Evolutionary conservation across 768 basidiomycete species (phyloP).

Genomic region (Rhizopogon salebrosus): DNA sequence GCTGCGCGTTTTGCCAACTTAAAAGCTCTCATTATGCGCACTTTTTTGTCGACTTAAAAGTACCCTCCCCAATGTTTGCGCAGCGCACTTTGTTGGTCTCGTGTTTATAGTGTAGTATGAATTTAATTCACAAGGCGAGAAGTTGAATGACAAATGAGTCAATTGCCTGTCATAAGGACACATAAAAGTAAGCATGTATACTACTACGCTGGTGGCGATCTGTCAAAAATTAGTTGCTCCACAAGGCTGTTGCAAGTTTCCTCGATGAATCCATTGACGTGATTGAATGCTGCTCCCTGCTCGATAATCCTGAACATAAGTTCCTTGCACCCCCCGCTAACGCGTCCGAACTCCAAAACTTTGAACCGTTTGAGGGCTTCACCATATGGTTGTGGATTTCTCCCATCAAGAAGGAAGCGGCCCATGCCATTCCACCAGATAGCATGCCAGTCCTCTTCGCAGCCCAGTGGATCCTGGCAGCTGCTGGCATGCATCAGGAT

Average conservation of each 20-base stretch:
- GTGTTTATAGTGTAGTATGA: too few relatives aligned
- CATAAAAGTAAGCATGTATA: too few relatives aligned
- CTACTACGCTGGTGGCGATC: neutral
- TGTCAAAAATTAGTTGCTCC: neutral
- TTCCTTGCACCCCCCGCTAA: constrained; percentile 7
- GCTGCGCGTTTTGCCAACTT: too few relatives aligned
- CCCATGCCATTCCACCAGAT: too few relatives aligned
- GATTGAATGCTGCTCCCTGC: neutral
- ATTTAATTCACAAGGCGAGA: too few relatives aligned
- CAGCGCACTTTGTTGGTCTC: too few relatives aligned
- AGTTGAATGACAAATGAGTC: neutral
- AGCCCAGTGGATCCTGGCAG: constrained; percentile 3
- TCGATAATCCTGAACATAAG: constrained; percentile 2
- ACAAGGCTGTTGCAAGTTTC: neutral
- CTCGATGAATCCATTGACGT: neutral
- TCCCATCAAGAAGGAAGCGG: too few relatives aligned
- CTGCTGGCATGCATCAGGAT: neutral
- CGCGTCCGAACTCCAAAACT: constrained; percentile 10
- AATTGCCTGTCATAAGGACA: too few relatives aligned
- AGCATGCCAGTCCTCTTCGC: constrained; percentile 16
- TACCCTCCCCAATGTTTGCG: too few relatives aligned
- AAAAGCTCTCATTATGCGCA: too few relatives aligned
- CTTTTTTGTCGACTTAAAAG: too few relatives aligned
- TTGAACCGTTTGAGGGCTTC: constrained; percentile 12
- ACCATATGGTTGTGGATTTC: constrained; percentile 9